phyloP scores from a whole-genome alignment of 768 basidiomycete genomes.

The Pseudohyphozyma bogoriensis region DNA sequence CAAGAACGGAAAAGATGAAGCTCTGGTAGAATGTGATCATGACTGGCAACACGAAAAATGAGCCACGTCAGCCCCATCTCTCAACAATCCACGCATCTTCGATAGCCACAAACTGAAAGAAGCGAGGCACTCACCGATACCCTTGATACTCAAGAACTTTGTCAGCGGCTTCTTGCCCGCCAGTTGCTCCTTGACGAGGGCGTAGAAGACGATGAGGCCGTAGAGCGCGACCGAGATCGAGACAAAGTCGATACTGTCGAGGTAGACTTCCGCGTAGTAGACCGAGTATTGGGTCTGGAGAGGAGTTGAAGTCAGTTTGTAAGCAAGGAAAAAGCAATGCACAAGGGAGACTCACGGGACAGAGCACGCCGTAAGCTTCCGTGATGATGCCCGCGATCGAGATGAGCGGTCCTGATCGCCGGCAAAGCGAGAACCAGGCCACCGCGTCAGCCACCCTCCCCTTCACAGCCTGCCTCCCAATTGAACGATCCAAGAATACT shows the following conservation, averaged over 20 bases:
- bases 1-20: constrained; percentile 61
- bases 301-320: constrained; percentile 10
- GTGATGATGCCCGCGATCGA: constrained; percentile 48
- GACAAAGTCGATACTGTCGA: constrained; percentile 63
- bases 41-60: constrained; percentile 2
- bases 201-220: constrained; percentile 48
- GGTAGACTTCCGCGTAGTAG: constrained; percentile 43
- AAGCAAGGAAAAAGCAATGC: background rate
- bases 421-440: constrained; percentile 47
- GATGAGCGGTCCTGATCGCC: constrained; percentile 28
- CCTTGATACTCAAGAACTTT: constrained; percentile 77
- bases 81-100: background rate
- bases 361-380: constrained; percentile 58
- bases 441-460: no score
- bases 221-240: constrained; percentile 84
- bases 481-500: background rate
- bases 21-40: constrained; percentile 54
- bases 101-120: no score
- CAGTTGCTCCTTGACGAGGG: constrained; percentile 60
- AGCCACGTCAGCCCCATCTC: background rate
- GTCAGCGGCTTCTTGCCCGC: constrained; percentile 61
- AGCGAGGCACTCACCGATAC: constrained; percentile 23
- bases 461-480: no score
- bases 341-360: constrained; percentile 33
- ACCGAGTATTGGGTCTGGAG: constrained; percentile 30